Percentiles rank a stretch among this genome's conserved stretches.
Evolutionary conservation across 2,329 filamentous ascomycete species (phyloP).

Genomic region (Ceratocystis papillata): DNA sequence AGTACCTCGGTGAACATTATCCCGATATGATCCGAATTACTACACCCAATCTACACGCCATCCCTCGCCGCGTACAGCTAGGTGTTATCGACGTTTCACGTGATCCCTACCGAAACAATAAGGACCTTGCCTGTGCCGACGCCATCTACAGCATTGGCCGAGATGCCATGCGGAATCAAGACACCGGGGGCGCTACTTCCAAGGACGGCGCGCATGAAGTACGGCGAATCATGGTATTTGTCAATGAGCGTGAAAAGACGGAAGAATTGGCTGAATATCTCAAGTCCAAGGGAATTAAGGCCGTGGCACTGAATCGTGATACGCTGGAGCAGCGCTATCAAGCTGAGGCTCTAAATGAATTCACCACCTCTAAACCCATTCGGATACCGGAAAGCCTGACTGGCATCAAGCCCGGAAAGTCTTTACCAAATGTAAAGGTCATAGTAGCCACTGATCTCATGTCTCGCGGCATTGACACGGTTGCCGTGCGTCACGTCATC

Average conservation of each 20-base stretch:
- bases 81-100: conserved; percentile 85
- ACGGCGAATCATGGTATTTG: conserved; percentile 86
- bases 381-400: conserved; percentile 33
- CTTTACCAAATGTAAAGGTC: conserved; percentile 69
- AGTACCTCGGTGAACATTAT: conserved; percentile 68
- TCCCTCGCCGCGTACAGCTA: conserved; percentile 86
- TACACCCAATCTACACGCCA: conserved; percentile 91
- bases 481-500: conserved; percentile 82
- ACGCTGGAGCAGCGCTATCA: conserved; percentile 61
- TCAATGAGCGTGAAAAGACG: conserved; percentile 89
- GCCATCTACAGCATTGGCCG: conserved; percentile 89
- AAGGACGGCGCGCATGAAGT: conserved; percentile 41
- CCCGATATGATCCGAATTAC: conserved; percentile 77
- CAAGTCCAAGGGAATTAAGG: conserved; percentile 74
- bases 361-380: conserved; percentile 47
- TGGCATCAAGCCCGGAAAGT: conserved; percentile 36
- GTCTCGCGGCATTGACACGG: conserved; percentile 85
- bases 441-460: conserved; percentile 90
- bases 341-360: conserved; percentile 62
- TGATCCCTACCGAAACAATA: conserved; percentile 89
- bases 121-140: conserved; percentile 84
- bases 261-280: conserved; percentile 72
- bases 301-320: conserved; percentile 74
- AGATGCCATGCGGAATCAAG: conserved; percentile 51
- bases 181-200: conserved; percentile 30